Evolutionary conservation across 345 rosid species (phyloP), one percentile per base, ranked within the genome.

Genomic region (Gossypium anomalum): DNA sequence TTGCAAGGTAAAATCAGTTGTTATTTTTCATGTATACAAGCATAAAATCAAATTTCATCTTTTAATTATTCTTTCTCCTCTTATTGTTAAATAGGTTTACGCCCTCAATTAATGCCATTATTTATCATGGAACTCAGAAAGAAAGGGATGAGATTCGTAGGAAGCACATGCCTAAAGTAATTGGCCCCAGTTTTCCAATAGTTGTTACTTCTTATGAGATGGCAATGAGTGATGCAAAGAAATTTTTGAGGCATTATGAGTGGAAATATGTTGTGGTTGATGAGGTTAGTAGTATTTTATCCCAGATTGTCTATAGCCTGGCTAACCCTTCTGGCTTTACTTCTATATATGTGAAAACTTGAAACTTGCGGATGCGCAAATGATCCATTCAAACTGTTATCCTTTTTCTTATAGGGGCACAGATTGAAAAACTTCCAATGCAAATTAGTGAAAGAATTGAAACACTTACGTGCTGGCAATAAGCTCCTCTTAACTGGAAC

Each of bases 251-350:
- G 78, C 94, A 88, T 29, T 93, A 90, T 76, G 67, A 68, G 19
- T 95, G 99, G 99, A 95, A 95, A 79, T 93, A 95, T 85, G 82
- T 91, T 73, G 96, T 89, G 68, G 93, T 95, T 77, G 99, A 95
- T 80, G 99, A 95, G 97, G 99, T 93, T 75, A 72, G 71, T 77
- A 69, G 70, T 77, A 69, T 55, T 71, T 38, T 72, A 47, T 74
- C 19, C 56, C 51, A 2, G 16, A 10, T 44, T 22, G 17, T 38
- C 23, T 43, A 52, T 62, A 22, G 38, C 34, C 3, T 73, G 57
- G 3, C 55, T 22, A 73, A 34, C 22, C 20, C 51, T 69, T 66
- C 20, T 67, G 38, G 34, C 12, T 75, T 17, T 49, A 14, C 25
- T 13, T 34, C 9, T 34, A 44, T 14, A 10, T 56, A 70, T 59